Evolutionary conservation across 768 basidiomycete genomes (phyloP).

Genomic region (Pisolithus tinctorius): DNA sequence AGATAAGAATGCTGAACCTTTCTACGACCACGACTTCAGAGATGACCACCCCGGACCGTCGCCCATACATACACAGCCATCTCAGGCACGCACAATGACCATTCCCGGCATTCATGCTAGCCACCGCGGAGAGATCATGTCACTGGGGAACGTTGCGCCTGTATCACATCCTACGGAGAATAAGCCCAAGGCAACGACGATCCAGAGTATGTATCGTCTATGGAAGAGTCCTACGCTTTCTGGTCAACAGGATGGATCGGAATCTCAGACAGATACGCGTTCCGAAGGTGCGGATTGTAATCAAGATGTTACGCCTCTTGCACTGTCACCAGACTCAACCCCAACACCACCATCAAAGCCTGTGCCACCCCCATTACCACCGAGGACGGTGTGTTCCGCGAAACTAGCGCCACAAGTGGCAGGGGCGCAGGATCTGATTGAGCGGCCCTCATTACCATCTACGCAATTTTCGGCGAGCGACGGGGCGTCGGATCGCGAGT

Average conservation of each 20-base stretch:
- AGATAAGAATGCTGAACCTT: slow-evolving; percentile 19
- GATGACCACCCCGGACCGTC: slow-evolving; percentile 30
- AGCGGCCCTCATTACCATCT: slow-evolving; percentile 20
- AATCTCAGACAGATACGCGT: slow-evolving; percentile 4
- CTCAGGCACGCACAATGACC: slow-evolving; percentile 70
- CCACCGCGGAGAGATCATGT: slow-evolving; percentile 80
- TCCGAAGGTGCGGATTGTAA: slow-evolving; percentile 16
- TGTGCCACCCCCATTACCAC: slow-evolving; percentile 34
- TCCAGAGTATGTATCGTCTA: slow-evolving; percentile 66
- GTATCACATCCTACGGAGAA: slow-evolving; percentile 34
- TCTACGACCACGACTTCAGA: slow-evolving; percentile 27
- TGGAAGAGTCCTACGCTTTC: slow-evolving; percentile 52
- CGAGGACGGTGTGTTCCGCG: slow-evolving; percentile 31
- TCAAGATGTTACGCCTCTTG: slow-evolving; percentile 25
- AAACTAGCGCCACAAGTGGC: slow-evolving; percentile 23
- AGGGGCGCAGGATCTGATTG: slow-evolving; percentile 13
- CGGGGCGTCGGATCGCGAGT: slow-evolving; percentile 2
- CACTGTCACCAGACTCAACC: slow-evolving; percentile 18
- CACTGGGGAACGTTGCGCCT: slow-evolving; percentile 68
- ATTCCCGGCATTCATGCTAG: slow-evolving; percentile 85
- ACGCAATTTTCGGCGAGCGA: slow-evolving; percentile 40
- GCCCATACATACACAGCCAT: slow-evolving; percentile 69
- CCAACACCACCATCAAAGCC: slow-evolving; percentile 20
- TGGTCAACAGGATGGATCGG: slow-evolving; percentile 20
- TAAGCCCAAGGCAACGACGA: slow-evolving; percentile 42